Percentiles rank a stretch among this genome's conserved stretches.
These are phyloP conservation scores for Pseudoneurospora amorphoporcata DNA, from an alignment of 495 filamentous ascomycete species.

Conservation along the genomic window DNA sequence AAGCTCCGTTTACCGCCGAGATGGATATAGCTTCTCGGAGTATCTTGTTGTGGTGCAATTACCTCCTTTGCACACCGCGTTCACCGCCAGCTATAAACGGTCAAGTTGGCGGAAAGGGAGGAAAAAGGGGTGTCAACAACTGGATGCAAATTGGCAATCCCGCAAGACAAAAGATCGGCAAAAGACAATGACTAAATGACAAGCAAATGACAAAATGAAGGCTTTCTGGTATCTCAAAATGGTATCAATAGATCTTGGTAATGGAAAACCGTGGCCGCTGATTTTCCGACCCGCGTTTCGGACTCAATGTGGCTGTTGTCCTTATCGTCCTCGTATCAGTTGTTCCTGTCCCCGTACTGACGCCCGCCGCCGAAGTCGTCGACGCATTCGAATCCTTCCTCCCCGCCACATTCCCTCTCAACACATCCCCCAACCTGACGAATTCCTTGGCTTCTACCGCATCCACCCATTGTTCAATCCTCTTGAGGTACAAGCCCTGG, in stretches of 20 bases:
- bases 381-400: not conserved
- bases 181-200: not conserved
- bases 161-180: not conserved
- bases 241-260: not conserved
- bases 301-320: not conserved
- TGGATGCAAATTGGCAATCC: not conserved
- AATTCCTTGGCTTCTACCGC: constrained; percentile 17
- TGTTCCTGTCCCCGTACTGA: not conserved
- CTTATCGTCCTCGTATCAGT: not conserved
- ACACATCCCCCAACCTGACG: constrained; percentile 15
- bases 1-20: not conserved
- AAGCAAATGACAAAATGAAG: not conserved
- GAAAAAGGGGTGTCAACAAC: not conserved
- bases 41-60: not conserved
- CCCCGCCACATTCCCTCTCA: constrained; percentile 10
- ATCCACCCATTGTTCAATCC: constrained; percentile 23
- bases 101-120: not conserved
- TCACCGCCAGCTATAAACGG: not conserved
- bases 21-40: not conserved
- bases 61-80: not conserved
- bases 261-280: not conserved
- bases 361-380: not conserved
- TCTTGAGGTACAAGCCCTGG: constrained; percentile 14
- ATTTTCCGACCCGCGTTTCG: not conserved
- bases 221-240: not conserved